Evolutionary conservation across 208 protist species (phyloP).

Genomic region (Baffinella frigidus): DNA sequence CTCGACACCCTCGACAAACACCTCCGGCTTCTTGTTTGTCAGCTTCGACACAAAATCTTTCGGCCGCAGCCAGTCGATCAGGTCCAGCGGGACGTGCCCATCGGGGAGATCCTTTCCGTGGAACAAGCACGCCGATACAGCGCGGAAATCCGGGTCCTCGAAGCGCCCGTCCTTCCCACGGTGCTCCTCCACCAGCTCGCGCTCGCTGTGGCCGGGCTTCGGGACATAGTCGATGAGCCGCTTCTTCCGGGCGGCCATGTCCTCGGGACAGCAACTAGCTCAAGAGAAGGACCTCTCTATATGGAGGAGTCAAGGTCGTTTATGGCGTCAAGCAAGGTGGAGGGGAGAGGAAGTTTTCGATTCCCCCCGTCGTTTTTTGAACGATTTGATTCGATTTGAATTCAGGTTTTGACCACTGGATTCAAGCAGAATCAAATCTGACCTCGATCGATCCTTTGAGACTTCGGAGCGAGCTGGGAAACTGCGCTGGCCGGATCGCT

Average conservation of each 20-base stretch:
- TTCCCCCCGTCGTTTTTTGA: too few relatives aligned
- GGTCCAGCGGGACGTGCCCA: conserved; percentile 16
- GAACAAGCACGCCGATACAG: background rate
- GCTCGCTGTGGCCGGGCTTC: conserved; percentile 34
- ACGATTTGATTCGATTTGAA: too few relatives aligned
- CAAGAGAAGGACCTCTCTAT: too few relatives aligned
- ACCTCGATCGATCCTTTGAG: too few relatives aligned
- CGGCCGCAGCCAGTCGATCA: conserved; percentile 39
- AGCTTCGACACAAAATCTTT: conserved; percentile 16
- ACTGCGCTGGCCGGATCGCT: too few relatives aligned
- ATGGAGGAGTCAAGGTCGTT: too few relatives aligned
- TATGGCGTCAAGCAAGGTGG: too few relatives aligned
- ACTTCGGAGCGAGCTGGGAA: too few relatives aligned
- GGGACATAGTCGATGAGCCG: background rate
- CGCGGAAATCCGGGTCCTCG: conserved; percentile 45
- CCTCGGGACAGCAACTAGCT: too few relatives aligned
- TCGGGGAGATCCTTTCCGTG: background rate
- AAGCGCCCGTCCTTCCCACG: background rate
- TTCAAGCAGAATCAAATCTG: too few relatives aligned
- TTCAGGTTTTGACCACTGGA: too few relatives aligned
- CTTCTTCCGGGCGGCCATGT: background rate
- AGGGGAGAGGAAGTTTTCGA: too few relatives aligned
- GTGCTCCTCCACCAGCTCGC: background rate
- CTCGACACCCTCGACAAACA: conserved; percentile 33
- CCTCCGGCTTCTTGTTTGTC: background rate